Base-by-base conservation (phyloP, 2,329 filamentous ascomycete genomes). In the Colletotrichum chrysophilum region DNA sequence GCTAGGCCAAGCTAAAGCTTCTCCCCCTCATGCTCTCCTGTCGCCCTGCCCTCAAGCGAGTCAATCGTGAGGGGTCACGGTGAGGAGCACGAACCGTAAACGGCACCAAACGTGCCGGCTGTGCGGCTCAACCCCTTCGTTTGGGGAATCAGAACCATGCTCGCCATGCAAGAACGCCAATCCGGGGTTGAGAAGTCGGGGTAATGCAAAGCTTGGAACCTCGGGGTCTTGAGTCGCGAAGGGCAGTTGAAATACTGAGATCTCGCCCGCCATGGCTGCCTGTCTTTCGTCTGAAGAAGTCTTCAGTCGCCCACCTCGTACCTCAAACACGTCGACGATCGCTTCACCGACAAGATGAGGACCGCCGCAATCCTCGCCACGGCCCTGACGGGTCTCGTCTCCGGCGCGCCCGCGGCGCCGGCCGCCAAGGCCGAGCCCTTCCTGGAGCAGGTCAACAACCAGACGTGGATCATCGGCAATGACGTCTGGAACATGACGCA, bases 391-490 rank as follows among this genome's bases (percentile, higher is more conserved):
- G 73, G 38, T 21, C 65, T 75, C 32, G 48, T 36, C 16, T 60
- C 64, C 16, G 64, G 62, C n/a, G 58, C 64, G 18, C 9, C 64
- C 30, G 66, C 74, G 16, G 43, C 60, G 12, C 66, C 71, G 12
- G 48, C 71, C 5, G 48, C 58, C 55, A 62, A 70, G 34, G 21
- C 65, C 24, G 70, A 74, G 43, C 80, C 82, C 21, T 83, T 83
- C 66, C 69, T 83, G 30, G 78, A 64, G 18, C 77, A 82, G 64
- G 71, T 82, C 16, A 74, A 80, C 70, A 78, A 69, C 21, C 74
- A 79, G 71, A 82, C 78, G 10, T 83, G 81, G 81, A 70, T 83
- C 30, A 81, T 83, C 65, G 82, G 82, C 36, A 83, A 83, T 52
- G 80, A 79, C 60, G 55, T 80, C 55, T 81, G 81, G 81, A 81